Percentiles rank a stretch among this genome's conserved stretches.
phyloP scores from a whole-genome alignment of 495 filamentous ascomycete species.

The Penicillium crystallinum region DNA sequence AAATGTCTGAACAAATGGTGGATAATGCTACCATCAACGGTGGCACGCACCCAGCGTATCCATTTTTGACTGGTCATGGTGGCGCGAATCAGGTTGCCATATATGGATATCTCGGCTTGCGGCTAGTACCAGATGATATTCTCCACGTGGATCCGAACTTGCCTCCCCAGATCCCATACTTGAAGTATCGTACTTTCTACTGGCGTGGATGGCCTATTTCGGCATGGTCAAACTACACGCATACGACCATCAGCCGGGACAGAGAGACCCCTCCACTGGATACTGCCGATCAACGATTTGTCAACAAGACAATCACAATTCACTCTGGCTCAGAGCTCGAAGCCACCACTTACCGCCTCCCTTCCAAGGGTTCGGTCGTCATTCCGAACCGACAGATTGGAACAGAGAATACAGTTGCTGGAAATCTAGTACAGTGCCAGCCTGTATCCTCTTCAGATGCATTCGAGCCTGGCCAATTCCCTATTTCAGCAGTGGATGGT shows the following conservation, averaged over 20 bases:
- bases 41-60: constrained; percentile 60
- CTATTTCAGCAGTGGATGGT: constrained; percentile 65
- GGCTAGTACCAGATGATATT: constrained; percentile 45
- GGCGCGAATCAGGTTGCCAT: constrained; percentile 58
- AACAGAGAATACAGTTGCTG: constrained; percentile 41
- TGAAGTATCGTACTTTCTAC: constrained; percentile 64
- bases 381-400: constrained; percentile 55
- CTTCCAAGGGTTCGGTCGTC: constrained; percentile 46
- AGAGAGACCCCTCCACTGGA: constrained; percentile 23
- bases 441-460: constrained; percentile 43
- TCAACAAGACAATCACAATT: constrained; percentile 48
- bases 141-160: constrained; percentile 55
- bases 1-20: constrained; percentile 62
- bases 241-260: constrained; percentile 56
- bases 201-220: constrained; percentile 63
- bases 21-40: constrained; percentile 63
- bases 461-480: constrained; percentile 66
- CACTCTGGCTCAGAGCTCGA: constrained; percentile 36
- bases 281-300: constrained; percentile 44
- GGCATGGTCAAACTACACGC: constrained; percentile 58
- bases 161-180: constrained; percentile 56
- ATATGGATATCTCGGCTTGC: constrained; percentile 58
- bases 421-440: constrained; percentile 66
- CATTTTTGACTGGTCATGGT: constrained; percentile 64
- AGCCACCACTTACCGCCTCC: constrained; percentile 43